Evolutionary conservation across 176 grass and related monocot species (phyloP), one percentile per base, ranked within the genome.

Genomic region (Oryza glumipatula): DNA sequence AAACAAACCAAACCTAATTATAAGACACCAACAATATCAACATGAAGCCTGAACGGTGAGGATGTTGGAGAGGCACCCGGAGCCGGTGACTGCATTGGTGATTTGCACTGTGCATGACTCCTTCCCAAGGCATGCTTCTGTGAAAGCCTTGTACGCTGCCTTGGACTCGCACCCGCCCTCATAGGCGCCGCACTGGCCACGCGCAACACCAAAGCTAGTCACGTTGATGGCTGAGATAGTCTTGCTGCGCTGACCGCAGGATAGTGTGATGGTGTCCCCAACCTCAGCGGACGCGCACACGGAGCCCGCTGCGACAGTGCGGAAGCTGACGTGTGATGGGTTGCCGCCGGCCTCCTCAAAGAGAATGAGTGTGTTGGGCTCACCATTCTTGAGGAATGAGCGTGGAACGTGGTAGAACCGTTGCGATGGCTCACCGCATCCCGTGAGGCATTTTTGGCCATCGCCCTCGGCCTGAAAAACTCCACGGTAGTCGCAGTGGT

Each of bases 281-380:
- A 17, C 21, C 36, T 88, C 83, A 4, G 67, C 88, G 1, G 16
- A 81, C 1, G 76, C 86, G 73, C 95, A 97, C 0, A 85, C 81
- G 0, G 70, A 15, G 1, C 86, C 90, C 0, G 89, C 86, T 1
- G 30, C 63, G 0, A 94, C 90, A 0, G 88, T 92, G 68, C 52
- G 74, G 88, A 97, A 85, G 30, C 60, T 54, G 6, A 72, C 88
- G 36, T 8, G 36, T 1, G 79, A 48, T 0, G 88, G 88, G 46
- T 86, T 79, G 58, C 95, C 92, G 9, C 95, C 95, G 43, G 86
- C 90, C 73, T 97, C 92, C 84, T 97, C 95, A 49, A 97, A 97
- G 17, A 97, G 81, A 7, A 91, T 51, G 9, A 97, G 76, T 3
- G 82, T 86, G 92, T 98, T 98, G 26, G 48, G 81, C 32, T 86